Percentiles rank a stretch among this genome's conserved stretches.
Evolutionary conservation across 129 eudicot genomes (phyloP).

Genomic region (Artemisia tridentata): DNA sequence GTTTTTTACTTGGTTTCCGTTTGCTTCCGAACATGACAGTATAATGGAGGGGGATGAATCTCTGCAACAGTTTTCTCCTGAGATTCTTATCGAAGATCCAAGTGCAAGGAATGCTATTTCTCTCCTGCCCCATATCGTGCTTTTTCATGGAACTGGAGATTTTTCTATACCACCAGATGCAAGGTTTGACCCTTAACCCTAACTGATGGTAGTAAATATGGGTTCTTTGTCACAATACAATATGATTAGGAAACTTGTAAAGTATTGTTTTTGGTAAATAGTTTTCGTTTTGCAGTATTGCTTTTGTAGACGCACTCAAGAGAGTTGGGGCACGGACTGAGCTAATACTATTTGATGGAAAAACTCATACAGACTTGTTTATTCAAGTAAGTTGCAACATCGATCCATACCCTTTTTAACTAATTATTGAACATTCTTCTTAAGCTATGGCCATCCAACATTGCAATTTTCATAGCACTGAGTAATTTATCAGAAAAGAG

Average conservation of each 20-base stretch:
- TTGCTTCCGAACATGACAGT: conserved; percentile 41
- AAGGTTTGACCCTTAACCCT: conserved; percentile 46
- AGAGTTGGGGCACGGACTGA: conserved; percentile 74
- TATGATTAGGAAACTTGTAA: background rate
- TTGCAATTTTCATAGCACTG: background rate
- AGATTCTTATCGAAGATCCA: conserved; percentile 56
- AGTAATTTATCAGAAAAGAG: background rate
- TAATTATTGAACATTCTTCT: background rate
- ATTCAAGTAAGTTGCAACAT: conserved; percentile 60
- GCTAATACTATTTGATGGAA: conserved; percentile 69
- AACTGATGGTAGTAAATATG: background rate
- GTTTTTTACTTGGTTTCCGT: background rate
- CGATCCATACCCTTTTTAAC: background rate
- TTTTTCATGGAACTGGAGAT: conserved; percentile 91
- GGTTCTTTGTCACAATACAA: background rate
- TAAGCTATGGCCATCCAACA: background rate
- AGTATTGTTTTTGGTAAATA: background rate
- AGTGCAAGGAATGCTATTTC: conserved; percentile 41
- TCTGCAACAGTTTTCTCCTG: conserved; percentile 72
- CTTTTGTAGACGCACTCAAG: conserved; percentile 62
- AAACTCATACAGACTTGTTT: conserved; percentile 91
- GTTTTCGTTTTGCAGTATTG: conserved; percentile 50
- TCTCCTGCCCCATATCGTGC: conserved; percentile 73
- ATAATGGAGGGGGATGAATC: conserved; percentile 94
- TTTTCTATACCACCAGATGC: conserved; percentile 74